phyloP scores from a whole-genome alignment of 1,284 basidiomycete genomes.

The Ceratobasidium sp. region DNA sequence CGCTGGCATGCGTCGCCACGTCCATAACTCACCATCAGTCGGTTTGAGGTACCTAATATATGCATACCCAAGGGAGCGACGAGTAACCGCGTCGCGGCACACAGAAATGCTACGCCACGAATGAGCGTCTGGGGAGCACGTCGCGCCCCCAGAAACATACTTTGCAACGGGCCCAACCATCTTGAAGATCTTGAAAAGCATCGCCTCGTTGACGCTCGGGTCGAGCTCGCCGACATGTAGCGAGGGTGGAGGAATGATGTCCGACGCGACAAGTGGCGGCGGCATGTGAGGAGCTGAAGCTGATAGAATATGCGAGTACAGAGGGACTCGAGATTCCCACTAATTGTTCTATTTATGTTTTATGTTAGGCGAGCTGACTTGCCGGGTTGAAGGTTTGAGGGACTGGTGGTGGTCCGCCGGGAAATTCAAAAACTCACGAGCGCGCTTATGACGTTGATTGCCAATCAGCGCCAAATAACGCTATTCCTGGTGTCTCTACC shows the following conservation, averaged over 20 bases:
- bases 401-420: slow-evolving; percentile 42
- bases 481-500: no score
- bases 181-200: slow-evolving; percentile 99
- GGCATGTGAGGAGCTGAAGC: slow-evolving; percentile 57
- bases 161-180: slow-evolving; percentile 99
- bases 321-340: slow-evolving; percentile 65
- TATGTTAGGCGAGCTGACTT: slow-evolving; percentile 46
- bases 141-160: slow-evolving; percentile 60
- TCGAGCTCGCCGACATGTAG: slow-evolving; percentile 99
- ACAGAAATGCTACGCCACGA: slow-evolving; percentile 89
- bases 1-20: slow-evolving; percentile 33
- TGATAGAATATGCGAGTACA: slow-evolving; percentile 43
- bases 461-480: slow-evolving; percentile 27
- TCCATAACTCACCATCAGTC: slow-evolving; percentile 79
- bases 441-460: slow-evolving; percentile 36
- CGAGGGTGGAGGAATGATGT: slow-evolving; percentile 80
- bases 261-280: slow-evolving; percentile 69
- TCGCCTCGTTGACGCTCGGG: slow-evolving; percentile 97
- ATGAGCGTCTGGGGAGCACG: slow-evolving; percentile 42
- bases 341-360: slow-evolving; percentile 61
- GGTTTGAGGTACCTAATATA: slow-evolving; percentile 99
- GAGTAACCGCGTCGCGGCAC: slow-evolving; percentile 99
- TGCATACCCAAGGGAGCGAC: slow-evolving; percentile 99
- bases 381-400: slow-evolving; percentile 48
- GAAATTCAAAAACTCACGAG: slow-evolving; percentile 28